Evolutionary conservation across 768 basidiomycete genomes (phyloP).

Genomic region (Suillus clintonianus): DNA sequence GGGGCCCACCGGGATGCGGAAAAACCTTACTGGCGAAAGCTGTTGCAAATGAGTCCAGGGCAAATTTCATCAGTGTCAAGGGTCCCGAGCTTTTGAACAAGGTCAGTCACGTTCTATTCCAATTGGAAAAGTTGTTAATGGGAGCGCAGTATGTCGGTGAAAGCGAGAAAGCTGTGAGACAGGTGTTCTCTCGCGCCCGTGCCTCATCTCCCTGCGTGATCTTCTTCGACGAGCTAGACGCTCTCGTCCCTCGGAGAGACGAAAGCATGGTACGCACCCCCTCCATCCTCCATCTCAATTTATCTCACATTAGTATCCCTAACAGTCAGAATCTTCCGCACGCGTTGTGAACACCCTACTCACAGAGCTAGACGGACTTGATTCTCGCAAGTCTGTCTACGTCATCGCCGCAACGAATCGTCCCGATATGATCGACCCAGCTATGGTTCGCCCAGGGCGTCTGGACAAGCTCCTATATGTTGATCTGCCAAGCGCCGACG

Average conservation of each 20-base stretch:
- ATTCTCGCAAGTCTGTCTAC: conserved; percentile 82
- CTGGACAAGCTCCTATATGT: conserved; percentile 94
- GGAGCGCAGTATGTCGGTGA: conserved; percentile 87
- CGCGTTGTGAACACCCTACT: conserved; percentile 89
- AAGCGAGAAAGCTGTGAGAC: conserved; percentile 91
- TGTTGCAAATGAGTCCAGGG: conserved; percentile 92
- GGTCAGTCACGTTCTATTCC: conserved; percentile 39
- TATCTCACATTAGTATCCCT: neutral
- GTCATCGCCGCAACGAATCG: conserved; percentile 94
- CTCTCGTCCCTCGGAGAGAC: conserved; percentile 86
- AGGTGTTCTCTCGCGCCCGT: conserved; percentile 91
- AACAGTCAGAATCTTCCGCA: conserved; percentile 87
- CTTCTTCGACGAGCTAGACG: conserved; percentile 95
- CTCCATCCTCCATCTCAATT: neutral
- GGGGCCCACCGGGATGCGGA: conserved; percentile 98
- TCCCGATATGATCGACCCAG: conserved; percentile 96
- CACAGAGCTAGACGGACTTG: conserved; percentile 91
- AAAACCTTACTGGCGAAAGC: conserved; percentile 98
- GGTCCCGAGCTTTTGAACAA: conserved; percentile 97
- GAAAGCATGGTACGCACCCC: conserved; percentile 71
- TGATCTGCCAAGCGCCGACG: conserved; percentile 72
- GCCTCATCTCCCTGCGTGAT: conserved; percentile 94
- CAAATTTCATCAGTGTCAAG: conserved; percentile 98
- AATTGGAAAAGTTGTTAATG: conserved; percentile 3
- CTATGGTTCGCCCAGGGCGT: conserved; percentile 92